These are phyloP conservation scores for Hypholoma fasciculare DNA, from an alignment of 768 basidiomycete genomes.

Conservation along the genomic window DNA sequence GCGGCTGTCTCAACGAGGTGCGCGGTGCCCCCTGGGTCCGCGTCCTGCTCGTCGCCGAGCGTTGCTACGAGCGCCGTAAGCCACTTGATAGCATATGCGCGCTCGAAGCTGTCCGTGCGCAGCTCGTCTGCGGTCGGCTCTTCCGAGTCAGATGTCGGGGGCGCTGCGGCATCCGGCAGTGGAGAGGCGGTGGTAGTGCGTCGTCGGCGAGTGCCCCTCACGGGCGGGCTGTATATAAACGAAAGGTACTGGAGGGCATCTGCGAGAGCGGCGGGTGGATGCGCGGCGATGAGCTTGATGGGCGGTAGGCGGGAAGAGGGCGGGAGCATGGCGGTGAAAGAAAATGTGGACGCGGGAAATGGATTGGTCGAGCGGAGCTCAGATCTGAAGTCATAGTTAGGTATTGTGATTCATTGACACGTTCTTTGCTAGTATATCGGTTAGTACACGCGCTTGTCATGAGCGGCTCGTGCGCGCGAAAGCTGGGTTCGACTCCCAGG, in stretches of 20 bases:
- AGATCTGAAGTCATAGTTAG: neutral
- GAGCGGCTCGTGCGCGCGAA: neutral
- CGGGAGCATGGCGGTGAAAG: slow-evolving; percentile 22
- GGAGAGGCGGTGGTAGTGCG: neutral
- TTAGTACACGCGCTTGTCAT: neutral
- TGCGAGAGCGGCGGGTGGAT: slow-evolving; percentile 36
- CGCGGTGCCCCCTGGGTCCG: neutral
- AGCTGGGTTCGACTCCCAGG: neutral
- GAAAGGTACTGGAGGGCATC: slow-evolving; percentile 51
- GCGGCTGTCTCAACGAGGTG: slow-evolving; percentile 55
- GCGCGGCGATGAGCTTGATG: slow-evolving; percentile 41
- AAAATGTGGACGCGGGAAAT: neutral
- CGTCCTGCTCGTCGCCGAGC: slow-evolving; percentile 14
- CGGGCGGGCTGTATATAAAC: slow-evolving; percentile 57
- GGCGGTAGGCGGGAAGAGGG: slow-evolving; percentile 59
- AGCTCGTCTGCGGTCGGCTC: slow-evolving; percentile 27
- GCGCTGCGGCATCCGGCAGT: neutral
- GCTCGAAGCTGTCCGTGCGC: slow-evolving; percentile 67
- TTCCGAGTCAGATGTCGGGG: neutral
- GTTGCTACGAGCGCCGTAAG: slow-evolving; percentile 60
- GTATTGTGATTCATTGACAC: too few relatives aligned
- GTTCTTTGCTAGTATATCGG: neutral
- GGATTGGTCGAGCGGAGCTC: neutral
- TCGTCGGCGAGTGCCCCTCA: slow-evolving; percentile 57
- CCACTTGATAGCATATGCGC: slow-evolving; percentile 71